Conservation (phyloP, 2,329 filamentous ascomycete species). For the Monilinia aucupariae region DNA sequence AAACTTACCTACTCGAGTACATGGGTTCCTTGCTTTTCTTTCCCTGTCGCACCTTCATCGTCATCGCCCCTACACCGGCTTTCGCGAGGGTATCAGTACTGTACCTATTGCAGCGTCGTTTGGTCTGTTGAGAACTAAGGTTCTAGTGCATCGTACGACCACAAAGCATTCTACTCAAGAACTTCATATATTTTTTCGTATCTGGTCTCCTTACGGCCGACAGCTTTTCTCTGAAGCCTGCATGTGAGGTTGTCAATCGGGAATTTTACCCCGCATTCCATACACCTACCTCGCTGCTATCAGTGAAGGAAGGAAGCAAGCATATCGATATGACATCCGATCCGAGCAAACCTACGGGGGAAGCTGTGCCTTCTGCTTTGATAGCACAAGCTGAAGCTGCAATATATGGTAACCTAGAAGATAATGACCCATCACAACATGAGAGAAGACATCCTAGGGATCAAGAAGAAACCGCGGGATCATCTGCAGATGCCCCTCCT, state of each 20-base stretch:
- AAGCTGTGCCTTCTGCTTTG: slow-evolving; percentile 25
- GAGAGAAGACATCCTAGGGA: slow-evolving; percentile 13
- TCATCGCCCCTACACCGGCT: background rate
- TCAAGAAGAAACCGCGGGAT: background rate
- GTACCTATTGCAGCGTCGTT: background rate
- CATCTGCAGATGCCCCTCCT: background rate
- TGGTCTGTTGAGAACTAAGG: background rate
- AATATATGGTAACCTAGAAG: slow-evolving; percentile 30
- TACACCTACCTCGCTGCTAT: background rate
- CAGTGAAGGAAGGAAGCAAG: background rate
- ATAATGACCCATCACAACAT: slow-evolving; percentile 14
- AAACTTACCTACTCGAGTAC: no score
- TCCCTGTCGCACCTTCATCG: background rate
- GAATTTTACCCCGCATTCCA: background rate
- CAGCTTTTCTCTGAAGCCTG: background rate
- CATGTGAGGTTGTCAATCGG: background rate
- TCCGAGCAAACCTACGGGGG: slow-evolving; percentile 10
- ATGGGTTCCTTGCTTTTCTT: background rate
- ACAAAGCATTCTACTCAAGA: background rate
- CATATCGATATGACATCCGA: slow-evolving; percentile 15
- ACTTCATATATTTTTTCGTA: background rate
- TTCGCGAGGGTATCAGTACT: background rate
- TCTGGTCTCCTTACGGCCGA: background rate
- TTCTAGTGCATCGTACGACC: background rate
- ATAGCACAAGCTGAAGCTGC: slow-evolving; percentile 35